Base-by-base conservation (phyloP, 805 yeast genomes). In the Dipodascus albidus region DNA sequence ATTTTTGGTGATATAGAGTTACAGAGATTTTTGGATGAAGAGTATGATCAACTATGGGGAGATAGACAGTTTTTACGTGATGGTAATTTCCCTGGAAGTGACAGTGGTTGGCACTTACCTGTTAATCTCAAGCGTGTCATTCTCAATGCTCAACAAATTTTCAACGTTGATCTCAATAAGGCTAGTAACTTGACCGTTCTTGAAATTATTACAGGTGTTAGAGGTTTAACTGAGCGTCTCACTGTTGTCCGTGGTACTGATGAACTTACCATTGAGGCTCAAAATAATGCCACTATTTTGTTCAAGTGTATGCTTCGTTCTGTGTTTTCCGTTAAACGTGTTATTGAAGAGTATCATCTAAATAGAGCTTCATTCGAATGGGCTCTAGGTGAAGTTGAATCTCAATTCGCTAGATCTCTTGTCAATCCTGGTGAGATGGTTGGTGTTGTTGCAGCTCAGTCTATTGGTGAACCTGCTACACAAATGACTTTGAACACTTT, bases 381-480 rank as follows among this genome's bases (percentile, higher is more conserved):
- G 99, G 95, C 88, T 49, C 60, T 89, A 56, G 97, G 96, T 67
- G 96, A 91, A 67, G 80, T 93, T 59, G 96, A 90, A 66, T 80
- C 93, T 31, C 96, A 90, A 69, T 93, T 91, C 74, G 88, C 88
- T 60, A 86, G 84, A 69, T 90, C 98, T 3, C 75, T 93, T 61
- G 84, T 93, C 52, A 81, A 88, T 63, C 98, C 99, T 2, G 99
- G 99, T 67, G 99, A 93, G 69, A 83, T 96, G 58, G 99, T 93
- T 53, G 99, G 99, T 72, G 90, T 93, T 64, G 83, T 95, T 70
- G 99, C 99, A 14, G 86, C 97, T 21, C 98, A 93, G 73, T 88
- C 97, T 53, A 83, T 93, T 68, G 99, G 99, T 73, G 99, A 93
- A 72, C 99, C 99, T 54, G 89, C 97, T 3, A 93, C 99, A 2